phyloP scores from a whole-genome alignment of 345 rosid species.

The Luvunga scandens region DNA sequence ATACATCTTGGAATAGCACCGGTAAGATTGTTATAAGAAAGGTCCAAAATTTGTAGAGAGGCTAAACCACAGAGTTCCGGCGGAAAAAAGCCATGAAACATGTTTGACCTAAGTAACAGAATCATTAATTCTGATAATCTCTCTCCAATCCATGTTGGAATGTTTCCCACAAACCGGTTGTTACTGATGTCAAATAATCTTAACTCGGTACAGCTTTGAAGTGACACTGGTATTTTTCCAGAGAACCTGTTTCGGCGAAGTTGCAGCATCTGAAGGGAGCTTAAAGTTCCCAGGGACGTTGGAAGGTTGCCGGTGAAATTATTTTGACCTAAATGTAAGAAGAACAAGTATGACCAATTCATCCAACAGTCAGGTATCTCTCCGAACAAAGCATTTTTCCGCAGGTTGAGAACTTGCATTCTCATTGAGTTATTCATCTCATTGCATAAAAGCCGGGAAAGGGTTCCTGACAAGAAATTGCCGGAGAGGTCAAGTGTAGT shows the following conservation, averaged over 20 bases:
- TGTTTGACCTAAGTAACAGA: conserved; percentile 15
- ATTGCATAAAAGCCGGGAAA: conserved; percentile 16
- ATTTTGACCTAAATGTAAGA: conserved; percentile 2
- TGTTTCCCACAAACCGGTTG: neutral
- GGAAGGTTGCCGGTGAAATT: conserved; percentile 4
- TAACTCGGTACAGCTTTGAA: neutral
- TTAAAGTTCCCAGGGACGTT: neutral
- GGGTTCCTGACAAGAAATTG: neutral
- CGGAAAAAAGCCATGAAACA: conserved; percentile 21
- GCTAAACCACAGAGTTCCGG: conserved; percentile 1
- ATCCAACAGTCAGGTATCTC: conserved; percentile 28
- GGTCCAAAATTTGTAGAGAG: conserved; percentile 12
- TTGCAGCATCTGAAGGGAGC: neutral
- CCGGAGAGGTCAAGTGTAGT: conserved; percentile 12
- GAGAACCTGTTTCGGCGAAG: no score
- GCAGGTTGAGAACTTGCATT: conserved; percentile 31
- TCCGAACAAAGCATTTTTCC: conserved; percentile 25
- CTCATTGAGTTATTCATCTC: conserved; percentile 4
- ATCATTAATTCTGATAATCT: neutral
- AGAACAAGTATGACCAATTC: neutral
- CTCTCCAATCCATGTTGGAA: conserved; percentile 16
- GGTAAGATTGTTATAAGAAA: neutral
- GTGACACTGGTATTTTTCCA: neutral
- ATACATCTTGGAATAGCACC: conserved; percentile 8
- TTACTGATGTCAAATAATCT: no score